Conservation (phyloP, 768 basidiomycete species). For the Boletus sensibilis region DNA sequence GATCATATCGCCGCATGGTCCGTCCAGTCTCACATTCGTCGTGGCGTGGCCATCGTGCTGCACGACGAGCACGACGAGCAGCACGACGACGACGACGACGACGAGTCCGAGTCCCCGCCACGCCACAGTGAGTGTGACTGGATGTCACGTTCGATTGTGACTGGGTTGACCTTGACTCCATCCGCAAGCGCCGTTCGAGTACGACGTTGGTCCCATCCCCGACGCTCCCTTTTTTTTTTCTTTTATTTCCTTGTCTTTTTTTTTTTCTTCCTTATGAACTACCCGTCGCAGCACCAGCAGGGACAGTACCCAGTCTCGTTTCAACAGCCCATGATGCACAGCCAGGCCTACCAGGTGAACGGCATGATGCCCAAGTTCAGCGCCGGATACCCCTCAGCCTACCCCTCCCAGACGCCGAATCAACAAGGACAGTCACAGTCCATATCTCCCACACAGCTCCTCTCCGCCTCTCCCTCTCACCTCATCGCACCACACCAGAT, state of each 20-base stretch:
- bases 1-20: background rate
- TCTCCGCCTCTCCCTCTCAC: constrained; percentile 9
- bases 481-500: constrained; percentile 22
- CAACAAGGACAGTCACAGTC: constrained; percentile 17
- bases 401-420: constrained; percentile 6
- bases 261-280: constrained; percentile 14
- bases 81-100: background rate
- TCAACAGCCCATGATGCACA: constrained; percentile 18
- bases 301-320: constrained; percentile 29
- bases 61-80: background rate
- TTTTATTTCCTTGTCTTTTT: too few species aligned
- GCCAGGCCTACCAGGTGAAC: constrained; percentile 17
- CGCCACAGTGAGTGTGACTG: constrained; percentile 29
- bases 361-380: constrained; percentile 14
- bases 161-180: constrained; percentile 13
- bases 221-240: background rate
- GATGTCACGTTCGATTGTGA: constrained; percentile 28
- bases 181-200: background rate
- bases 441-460: constrained; percentile 19
- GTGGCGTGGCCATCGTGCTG: background rate
- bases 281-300: constrained; percentile 21
- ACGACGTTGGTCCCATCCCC: background rate
- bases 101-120: too few species aligned
- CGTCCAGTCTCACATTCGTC: background rate
- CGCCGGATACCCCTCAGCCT: constrained; percentile 12